Evolutionary conservation across 345 rosid species (phyloP).

Genomic region (Litchi chinensis): DNA sequence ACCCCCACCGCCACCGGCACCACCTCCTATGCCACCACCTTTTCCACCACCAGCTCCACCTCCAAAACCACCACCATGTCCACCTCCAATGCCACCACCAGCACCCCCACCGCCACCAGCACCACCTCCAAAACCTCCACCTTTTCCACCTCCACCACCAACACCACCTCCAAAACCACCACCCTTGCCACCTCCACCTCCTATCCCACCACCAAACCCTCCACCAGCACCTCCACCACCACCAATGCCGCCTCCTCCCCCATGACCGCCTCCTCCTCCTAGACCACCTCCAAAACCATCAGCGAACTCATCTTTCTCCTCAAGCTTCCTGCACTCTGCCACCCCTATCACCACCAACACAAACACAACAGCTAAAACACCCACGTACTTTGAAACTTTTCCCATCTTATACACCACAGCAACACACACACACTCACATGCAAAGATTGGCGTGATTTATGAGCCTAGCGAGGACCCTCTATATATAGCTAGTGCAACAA

Average conservation of each 20-base stretch:
- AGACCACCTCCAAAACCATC: constrained; percentile 3
- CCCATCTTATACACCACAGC: constrained; percentile 26
- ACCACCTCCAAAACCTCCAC: constrained; percentile 38
- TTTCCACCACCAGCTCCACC: constrained; percentile 21
- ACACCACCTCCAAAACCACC: constrained; percentile 1
- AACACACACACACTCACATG: background rate
- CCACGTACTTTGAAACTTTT: constrained; percentile 20
- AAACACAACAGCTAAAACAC: constrained; percentile 23
- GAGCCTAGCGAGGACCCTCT: background rate
- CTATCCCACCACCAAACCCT: constrained; percentile 20
- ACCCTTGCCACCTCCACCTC: constrained; percentile 16
- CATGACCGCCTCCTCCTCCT: constrained; percentile 13
- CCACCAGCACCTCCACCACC: constrained; percentile 21
- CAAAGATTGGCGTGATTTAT: background rate
- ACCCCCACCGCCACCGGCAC: background rate
- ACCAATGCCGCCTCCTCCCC: constrained; percentile 8
- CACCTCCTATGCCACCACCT: constrained; percentile 10
- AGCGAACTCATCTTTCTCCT: constrained; percentile 21
- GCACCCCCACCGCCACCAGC: constrained; percentile 15
- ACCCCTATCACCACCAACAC: constrained; percentile 38
- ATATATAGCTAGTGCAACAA: constrained; percentile 9
- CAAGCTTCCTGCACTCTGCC: constrained; percentile 42
- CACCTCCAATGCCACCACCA: constrained; percentile 9
- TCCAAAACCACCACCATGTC: constrained; percentile 4
- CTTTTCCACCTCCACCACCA: constrained; percentile 18